Evolutionary conservation across 2,329 filamentous ascomycete genomes (phyloP).

Genomic region (Claviceps spartinae): DNA sequence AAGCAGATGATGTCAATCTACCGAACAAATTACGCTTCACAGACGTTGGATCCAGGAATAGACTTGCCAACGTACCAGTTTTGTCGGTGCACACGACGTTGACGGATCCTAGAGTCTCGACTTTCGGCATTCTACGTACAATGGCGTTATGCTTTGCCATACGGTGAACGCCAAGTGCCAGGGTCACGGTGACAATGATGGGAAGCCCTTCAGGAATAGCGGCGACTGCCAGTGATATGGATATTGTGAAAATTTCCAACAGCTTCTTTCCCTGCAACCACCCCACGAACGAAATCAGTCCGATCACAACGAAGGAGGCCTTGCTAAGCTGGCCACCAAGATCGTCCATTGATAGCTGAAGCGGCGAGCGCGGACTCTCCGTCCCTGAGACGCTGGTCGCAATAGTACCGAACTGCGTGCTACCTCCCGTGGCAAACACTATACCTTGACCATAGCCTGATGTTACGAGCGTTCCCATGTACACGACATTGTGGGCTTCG

Average conservation of each 20-base stretch:
- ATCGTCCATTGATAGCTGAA: slow-evolving; percentile 96
- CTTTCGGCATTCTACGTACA: slow-evolving; percentile 87
- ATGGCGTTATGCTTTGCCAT: slow-evolving; percentile 96
- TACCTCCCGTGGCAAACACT: slow-evolving; percentile 88
- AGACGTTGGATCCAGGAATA: background rate
- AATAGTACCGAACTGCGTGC: slow-evolving; percentile 93
- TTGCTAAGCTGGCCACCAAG: slow-evolving; percentile 92
- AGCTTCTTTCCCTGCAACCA: slow-evolving; percentile 79
- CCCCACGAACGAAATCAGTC: slow-evolving; percentile 80
- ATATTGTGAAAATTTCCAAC: slow-evolving; percentile 94
- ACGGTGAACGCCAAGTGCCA: slow-evolving; percentile 84
- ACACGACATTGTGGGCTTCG: slow-evolving; percentile 80
- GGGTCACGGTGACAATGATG: slow-evolving; percentile 94
- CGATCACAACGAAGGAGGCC: slow-evolving; percentile 90
- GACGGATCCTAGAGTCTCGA: slow-evolving; percentile 94
- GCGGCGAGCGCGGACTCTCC: slow-evolving; percentile 83
- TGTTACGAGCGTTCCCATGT: slow-evolving; percentile 93
- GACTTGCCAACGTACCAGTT: slow-evolving; percentile 44
- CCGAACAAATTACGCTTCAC: background rate
- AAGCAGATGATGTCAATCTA: background rate
- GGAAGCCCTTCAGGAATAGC: slow-evolving; percentile 92
- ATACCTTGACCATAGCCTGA: slow-evolving; percentile 92
- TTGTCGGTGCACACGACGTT: slow-evolving; percentile 99
- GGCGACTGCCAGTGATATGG: slow-evolving; percentile 88
- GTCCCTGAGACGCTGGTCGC: slow-evolving; percentile 89